Conservation (phyloP, 2,329 filamentous ascomycete genomes). For the Colletotrichum sidae region DNA sequence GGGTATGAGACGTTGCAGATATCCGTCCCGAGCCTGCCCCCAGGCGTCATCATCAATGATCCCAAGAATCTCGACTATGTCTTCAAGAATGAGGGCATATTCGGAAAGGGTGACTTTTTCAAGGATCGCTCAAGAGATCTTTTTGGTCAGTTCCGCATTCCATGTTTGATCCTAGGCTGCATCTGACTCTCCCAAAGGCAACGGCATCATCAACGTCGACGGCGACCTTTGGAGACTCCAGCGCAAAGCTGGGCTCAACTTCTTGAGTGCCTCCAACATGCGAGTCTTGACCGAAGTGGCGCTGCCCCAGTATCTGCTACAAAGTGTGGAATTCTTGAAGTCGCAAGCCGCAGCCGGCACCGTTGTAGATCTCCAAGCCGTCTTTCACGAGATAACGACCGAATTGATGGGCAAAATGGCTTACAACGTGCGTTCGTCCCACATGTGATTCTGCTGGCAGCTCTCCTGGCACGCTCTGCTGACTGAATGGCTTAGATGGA, state of each 20-base stretch:
- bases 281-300: slow-evolving; percentile 67
- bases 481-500: slow-evolving; percentile 62
- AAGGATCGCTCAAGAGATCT: slow-evolving; percentile 70
- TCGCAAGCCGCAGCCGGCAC: slow-evolving; percentile 41
- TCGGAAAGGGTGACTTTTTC: slow-evolving; percentile 73
- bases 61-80: slow-evolving; percentile 72
- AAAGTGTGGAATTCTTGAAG: slow-evolving; percentile 54
- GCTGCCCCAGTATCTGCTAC: slow-evolving; percentile 64
- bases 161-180: neutral
- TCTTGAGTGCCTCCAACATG: slow-evolving; percentile 69
- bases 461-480: neutral
- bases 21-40: slow-evolving; percentile 70
- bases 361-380: slow-evolving; percentile 66
- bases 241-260: slow-evolving; percentile 70
- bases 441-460: no score
- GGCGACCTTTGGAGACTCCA: slow-evolving; percentile 73
- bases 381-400: slow-evolving; percentile 74
- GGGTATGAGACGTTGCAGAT: slow-evolving; percentile 72
- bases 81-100: slow-evolving; percentile 69
- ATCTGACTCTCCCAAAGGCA: slow-evolving; percentile 49
- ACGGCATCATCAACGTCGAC: slow-evolving; percentile 76
- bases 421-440: slow-evolving; percentile 59
- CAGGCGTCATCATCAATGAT: slow-evolving; percentile 72
- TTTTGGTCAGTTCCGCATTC: slow-evolving; percentile 54
- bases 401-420: slow-evolving; percentile 76